A percentile compares a stretch with the other conserved stretches of the same genome.
phyloP scores from a whole-genome alignment of 2,329 filamentous ascomycete species.

The Verticillium albo-atrum region DNA sequence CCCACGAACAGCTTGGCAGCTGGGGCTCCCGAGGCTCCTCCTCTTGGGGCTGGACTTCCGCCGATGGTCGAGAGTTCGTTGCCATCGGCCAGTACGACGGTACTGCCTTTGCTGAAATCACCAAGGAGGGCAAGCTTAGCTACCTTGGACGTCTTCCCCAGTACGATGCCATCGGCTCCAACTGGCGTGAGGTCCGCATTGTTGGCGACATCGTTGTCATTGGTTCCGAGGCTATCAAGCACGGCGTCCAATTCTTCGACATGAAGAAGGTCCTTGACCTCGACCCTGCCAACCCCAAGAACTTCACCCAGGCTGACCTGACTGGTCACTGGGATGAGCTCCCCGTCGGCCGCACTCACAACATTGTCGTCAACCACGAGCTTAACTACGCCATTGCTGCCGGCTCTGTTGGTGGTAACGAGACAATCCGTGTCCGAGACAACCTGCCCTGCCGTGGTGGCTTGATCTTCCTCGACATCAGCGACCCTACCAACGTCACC shows the following conservation, averaged over 20 bases:
- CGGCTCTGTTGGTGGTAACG: slow-evolving; percentile 29
- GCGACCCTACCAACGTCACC: slow-evolving; percentile 46
- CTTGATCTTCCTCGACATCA: slow-evolving; percentile 55
- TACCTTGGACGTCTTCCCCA: slow-evolving; percentile 51
- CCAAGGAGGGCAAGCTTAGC: slow-evolving; percentile 40
- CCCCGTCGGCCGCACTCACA: slow-evolving; percentile 36
- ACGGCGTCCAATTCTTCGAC: slow-evolving; percentile 61
- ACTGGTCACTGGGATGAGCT: slow-evolving; percentile 34
- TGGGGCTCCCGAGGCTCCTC: slow-evolving; percentile 26
- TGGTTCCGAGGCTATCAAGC: slow-evolving; percentile 36
- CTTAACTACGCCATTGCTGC: slow-evolving; percentile 38
- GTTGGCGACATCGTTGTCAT: slow-evolving; percentile 31
- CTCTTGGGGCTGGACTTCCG: slow-evolving; percentile 51
- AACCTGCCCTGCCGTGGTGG: slow-evolving; percentile 40
- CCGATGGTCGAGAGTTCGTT: slow-evolving; percentile 48
- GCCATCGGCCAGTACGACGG: slow-evolving; percentile 51
- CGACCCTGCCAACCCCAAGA: slow-evolving; percentile 34
- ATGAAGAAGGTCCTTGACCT: slow-evolving; percentile 51
- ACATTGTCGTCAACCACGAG: slow-evolving; percentile 45
- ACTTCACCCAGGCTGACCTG: slow-evolving; percentile 38
- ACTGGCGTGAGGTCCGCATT: slow-evolving; percentile 49
- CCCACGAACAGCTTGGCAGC: slow-evolving; percentile 28
- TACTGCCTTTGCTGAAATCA: slow-evolving; percentile 49
- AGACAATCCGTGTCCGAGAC: slow-evolving; percentile 13
- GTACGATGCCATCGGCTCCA: slow-evolving; percentile 34